A percentile compares a stretch with the other conserved stretches of the same genome.
Evolutionary conservation across 2,329 filamentous ascomycete genomes (phyloP).

Genomic region (Botrytis paeoniae): DNA sequence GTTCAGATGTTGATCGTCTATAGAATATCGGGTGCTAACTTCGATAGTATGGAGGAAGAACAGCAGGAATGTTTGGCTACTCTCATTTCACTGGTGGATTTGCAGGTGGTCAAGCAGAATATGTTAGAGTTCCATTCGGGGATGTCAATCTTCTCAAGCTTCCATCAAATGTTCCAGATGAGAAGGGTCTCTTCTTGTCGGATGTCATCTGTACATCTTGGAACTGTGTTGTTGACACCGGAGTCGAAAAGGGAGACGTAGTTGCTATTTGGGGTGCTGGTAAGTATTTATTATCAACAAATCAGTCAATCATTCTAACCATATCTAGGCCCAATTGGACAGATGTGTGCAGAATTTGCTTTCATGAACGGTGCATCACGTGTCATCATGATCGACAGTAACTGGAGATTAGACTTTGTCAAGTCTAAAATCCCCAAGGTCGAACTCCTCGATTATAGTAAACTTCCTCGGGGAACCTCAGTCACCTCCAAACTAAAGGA

Average conservation of each 20-base stretch:
- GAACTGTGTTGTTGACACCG: slow-evolving; percentile 80
- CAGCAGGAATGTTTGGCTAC: slow-evolving; percentile 71
- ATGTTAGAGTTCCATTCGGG: slow-evolving; percentile 74
- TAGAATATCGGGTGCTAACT: neutral
- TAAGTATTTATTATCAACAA: neutral
- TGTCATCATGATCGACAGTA: slow-evolving; percentile 77
- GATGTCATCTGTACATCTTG: slow-evolving; percentile 79
- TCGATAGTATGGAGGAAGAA: slow-evolving; percentile 64
- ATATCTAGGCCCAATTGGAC: slow-evolving; percentile 65
- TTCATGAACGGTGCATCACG: slow-evolving; percentile 69
- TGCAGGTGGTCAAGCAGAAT: slow-evolving; percentile 84
- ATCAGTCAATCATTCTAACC: neutral
- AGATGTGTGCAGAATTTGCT: slow-evolving; percentile 77
- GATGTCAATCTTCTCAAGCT: slow-evolving; percentile 79
- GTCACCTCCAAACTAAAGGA: slow-evolving; percentile 73
- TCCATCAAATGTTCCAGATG: slow-evolving; percentile 76
- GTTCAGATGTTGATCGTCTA: neutral
- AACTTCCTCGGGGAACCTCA: slow-evolving; percentile 57
- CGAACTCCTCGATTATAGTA: slow-evolving; percentile 66
- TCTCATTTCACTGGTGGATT: slow-evolving; percentile 82
- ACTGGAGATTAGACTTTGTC: slow-evolving; percentile 66
- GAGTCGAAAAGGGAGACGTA: slow-evolving; percentile 70
- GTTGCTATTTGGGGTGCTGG: slow-evolving; percentile 82
- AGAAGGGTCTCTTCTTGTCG: slow-evolving; percentile 74
- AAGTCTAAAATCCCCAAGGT: slow-evolving; percentile 62